phyloP scores from a whole-genome alignment of 2,329 filamentous ascomycete genomes.

The Penicillium sp. region DNA sequence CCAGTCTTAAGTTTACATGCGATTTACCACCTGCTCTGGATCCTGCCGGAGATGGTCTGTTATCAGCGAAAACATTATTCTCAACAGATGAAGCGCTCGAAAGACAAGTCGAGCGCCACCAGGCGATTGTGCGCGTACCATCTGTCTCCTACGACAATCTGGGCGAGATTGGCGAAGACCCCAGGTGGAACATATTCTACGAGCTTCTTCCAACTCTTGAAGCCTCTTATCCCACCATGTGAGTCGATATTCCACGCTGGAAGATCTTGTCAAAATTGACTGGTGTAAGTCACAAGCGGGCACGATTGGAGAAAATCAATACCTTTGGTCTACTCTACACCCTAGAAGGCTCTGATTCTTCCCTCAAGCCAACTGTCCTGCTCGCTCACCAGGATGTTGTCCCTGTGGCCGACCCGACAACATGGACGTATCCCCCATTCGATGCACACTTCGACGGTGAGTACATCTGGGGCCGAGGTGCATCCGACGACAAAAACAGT shows the following conservation, averaged over 20 bases:
- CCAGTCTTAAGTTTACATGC: neutral
- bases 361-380: slow-evolving; percentile 55
- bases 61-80: neutral
- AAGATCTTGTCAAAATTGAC: neutral
- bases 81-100: neutral
- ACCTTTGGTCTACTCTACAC: slow-evolving; percentile 49
- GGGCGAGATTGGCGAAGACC: slow-evolving; percentile 55
- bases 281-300: slow-evolving; percentile 1
- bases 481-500: slow-evolving; percentile 63
- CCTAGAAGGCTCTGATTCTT: slow-evolving; percentile 48
- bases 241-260: neutral
- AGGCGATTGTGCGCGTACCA: slow-evolving; percentile 48
- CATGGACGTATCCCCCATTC: slow-evolving; percentile 64
- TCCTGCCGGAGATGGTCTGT: neutral
- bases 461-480: slow-evolving; percentile 63
- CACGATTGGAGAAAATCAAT: slow-evolving; percentile 58
- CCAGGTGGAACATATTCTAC: slow-evolving; percentile 58
- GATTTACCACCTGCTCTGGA: neutral
- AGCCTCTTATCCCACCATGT: neutral
- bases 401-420: slow-evolving; percentile 49
- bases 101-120: neutral
- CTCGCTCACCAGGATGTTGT: slow-evolving; percentile 69
- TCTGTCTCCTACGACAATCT: slow-evolving; percentile 58
- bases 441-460: slow-evolving; percentile 60
- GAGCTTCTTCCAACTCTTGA: slow-evolving; percentile 38